Evolutionary conservation across 2,329 filamentous ascomycete genomes (phyloP), one percentile per base, ranked within the genome.

Genomic region (Fusarium albidum): DNA sequence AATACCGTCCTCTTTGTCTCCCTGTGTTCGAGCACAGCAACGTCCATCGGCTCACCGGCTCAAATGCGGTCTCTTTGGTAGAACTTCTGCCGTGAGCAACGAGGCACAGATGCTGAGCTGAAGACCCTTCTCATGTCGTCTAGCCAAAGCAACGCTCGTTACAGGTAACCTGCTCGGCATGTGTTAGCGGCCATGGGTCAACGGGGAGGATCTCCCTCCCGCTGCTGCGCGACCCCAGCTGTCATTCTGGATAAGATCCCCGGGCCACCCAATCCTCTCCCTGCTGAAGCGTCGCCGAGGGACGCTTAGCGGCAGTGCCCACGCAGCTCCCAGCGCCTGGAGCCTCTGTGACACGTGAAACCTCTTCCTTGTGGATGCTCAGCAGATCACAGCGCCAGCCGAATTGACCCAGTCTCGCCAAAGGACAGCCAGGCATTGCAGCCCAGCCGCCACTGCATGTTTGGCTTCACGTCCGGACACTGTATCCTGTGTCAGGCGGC

Each of bases 171-270:
- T 55, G 45, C 18, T 45, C 42, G 50, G 54, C 38, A 49, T 49
- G 51, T 43, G 49, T 40, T 39, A 33, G 34, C 49, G 53, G 35
- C 28, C 39, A 38, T 64, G 48, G 48, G 47, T 58, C 44, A 48
- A 53, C 52, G 40, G 58, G 46, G 61, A 58, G 31, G 52, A 64
- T 63, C 55, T 54, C 32, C 41, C 47, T 58, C 52, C 62, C 57
- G 58, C 56, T 59, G 52, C 40, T 66, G 60, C 57, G 54, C 44
- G 41, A 67, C 64, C 57, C 37, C 38, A 51, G 34, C 28, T 49
- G 46, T 46, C 52, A 49, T 49, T 56, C 54, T 53, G 57, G 58
- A 63, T 33, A 56, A 61, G 63, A 66, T 63, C 44, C 56, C 52
- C 50, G 52, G 39, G 33, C 55, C 55, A 55, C 44, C 49, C 56